phyloP scores from a whole-genome alignment of 177 flowering plant species.

The Tripterygium wilfordii region DNA sequence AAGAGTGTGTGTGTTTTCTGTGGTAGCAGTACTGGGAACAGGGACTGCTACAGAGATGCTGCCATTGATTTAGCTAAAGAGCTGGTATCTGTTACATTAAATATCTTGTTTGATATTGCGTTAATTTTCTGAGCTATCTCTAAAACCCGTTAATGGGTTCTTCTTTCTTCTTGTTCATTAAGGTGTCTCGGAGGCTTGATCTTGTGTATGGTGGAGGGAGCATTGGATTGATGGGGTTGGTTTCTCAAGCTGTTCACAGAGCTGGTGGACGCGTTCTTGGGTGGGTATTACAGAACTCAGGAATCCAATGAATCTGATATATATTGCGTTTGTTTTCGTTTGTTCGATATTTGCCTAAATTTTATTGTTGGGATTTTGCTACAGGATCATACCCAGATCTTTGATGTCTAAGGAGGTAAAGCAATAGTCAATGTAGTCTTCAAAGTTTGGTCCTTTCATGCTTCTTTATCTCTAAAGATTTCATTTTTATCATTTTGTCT shows the following conservation, averaged over 20 bases:
- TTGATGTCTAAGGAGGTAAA: conserved; percentile 59
- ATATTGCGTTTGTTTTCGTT: not conserved
- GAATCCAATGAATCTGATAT: no score
- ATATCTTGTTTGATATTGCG: no score
- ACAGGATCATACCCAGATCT: conserved; percentile 63
- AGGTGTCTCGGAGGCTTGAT: conserved; percentile 51
- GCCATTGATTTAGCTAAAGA: not conserved
- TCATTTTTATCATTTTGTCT: not conserved
- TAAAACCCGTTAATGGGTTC: not conserved
- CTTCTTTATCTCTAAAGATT: no score
- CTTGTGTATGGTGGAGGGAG: conserved; percentile 80
- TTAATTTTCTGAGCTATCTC: no score
- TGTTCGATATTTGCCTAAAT: no score
- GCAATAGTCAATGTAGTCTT: no score
- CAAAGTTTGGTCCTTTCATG: no score
- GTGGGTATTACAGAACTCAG: conserved; percentile 25
- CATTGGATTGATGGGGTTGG: conserved; percentile 74
- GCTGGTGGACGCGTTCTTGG: conserved; percentile 75
- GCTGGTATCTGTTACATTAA: not conserved
- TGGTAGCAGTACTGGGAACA: not conserved
- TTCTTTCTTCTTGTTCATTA: not conserved
- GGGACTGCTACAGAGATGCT: not conserved
- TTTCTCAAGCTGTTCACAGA: conserved; percentile 57
- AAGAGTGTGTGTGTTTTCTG: not conserved
- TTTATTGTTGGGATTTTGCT: not conserved